Evolutionary conservation across 331 rosid genomes (phyloP).

Genomic region (Rosa hybrid): DNA sequence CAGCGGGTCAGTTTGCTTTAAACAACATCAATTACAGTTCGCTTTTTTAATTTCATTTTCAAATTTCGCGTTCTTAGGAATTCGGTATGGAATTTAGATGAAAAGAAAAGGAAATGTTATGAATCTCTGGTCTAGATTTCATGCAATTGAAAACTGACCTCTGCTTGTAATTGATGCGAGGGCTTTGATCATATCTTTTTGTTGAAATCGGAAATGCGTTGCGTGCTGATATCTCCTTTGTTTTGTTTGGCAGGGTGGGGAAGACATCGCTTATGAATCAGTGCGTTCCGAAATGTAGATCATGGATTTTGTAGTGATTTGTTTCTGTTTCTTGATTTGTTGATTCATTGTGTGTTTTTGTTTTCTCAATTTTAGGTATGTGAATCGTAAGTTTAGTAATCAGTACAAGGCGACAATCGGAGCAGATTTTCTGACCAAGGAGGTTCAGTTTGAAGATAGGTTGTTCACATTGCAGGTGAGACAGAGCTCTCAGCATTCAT

Average conservation of each 20-base stretch:
- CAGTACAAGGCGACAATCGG: conserved; percentile 99
- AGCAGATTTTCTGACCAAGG: conserved; percentile 99
- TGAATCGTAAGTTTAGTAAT: conserved; percentile 96
- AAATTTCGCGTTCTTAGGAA: background rate
- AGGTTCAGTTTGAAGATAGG: conserved; percentile 97
- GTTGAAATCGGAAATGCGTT: background rate
- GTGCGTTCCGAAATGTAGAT: conserved; percentile 44
- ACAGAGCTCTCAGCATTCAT: conserved; percentile 22
- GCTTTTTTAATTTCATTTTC: background rate
- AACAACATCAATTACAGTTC: background rate
- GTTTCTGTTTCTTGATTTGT: background rate
- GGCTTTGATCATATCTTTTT: too few species aligned
- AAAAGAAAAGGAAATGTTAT: background rate
- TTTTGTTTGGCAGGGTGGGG: conserved; percentile 80
- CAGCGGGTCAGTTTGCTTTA: conserved; percentile 66
- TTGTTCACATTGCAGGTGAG: conserved; percentile 96
- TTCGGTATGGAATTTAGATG: background rate
- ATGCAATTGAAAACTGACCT: background rate
- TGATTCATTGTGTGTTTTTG: conserved; percentile 24
- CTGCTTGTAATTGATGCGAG: background rate
- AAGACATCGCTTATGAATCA: conserved; percentile 98
- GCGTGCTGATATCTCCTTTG: background rate
- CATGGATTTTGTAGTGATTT: conserved; percentile 27
- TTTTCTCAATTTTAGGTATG: conserved; percentile 59
- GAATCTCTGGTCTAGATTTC: background rate